phyloP scores from a whole-genome alignment of 495 filamentous ascomycete genomes.

The Umbilicaria muhlenbergii region DNA sequence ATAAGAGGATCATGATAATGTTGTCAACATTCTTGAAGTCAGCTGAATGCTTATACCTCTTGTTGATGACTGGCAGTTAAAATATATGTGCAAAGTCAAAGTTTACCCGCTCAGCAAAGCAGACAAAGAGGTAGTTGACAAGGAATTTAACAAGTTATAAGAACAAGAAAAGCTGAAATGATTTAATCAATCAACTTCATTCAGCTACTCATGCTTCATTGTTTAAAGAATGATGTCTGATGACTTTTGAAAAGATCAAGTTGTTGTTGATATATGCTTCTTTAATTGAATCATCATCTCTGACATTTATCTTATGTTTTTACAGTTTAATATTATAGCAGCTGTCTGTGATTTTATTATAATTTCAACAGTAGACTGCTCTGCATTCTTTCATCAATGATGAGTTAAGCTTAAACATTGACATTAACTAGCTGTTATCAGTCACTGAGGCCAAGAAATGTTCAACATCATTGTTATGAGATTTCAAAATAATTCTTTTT shows the following conservation, averaged over 20 bases:
- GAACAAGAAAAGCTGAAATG: background rate
- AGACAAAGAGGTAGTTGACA: slow-evolving; percentile 1
- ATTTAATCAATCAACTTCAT: background rate
- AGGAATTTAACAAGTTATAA: slow-evolving; percentile 2
- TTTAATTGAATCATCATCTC: background rate
- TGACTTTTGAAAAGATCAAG: background rate
- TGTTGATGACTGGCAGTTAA: background rate
- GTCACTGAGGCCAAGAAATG: slow-evolving; percentile 2
- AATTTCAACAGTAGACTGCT: background rate
- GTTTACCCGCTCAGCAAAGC: background rate
- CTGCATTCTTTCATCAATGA: slow-evolving; percentile 3
- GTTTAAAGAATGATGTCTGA: background rate
- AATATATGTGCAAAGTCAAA: background rate
- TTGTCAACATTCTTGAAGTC: no score
- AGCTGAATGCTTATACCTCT: background rate
- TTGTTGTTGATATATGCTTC: slow-evolving; percentile 1
- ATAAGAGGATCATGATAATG: no score
- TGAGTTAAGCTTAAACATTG: background rate
- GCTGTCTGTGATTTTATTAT: no score
- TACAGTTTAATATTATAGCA: slow-evolving; percentile 4
- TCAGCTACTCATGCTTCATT: slow-evolving; percentile 3
- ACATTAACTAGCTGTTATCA: background rate
- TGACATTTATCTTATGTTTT: slow-evolving; percentile 3
- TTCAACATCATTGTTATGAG: slow-evolving; percentile 5
- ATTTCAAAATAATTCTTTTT: background rate